A percentile compares a stretch with the other conserved stretches of the same genome.
These are phyloP conservation scores for Nepenthes gracilis DNA, from an alignment of 148 eudicot genomes.

Conservation along the genomic window DNA sequence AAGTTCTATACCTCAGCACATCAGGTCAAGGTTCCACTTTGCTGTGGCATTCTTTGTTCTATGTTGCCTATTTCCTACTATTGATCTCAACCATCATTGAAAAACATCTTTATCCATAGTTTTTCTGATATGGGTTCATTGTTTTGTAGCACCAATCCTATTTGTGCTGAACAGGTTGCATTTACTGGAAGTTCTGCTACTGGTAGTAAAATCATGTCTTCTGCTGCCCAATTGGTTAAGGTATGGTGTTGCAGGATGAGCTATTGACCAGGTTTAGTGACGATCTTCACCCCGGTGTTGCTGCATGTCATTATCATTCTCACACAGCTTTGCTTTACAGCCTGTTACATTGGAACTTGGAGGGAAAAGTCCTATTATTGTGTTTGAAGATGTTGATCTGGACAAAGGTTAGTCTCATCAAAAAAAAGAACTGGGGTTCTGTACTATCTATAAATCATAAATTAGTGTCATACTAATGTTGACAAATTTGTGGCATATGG, in stretches of 20 bases:
- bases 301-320: neutral
- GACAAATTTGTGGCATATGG: no score
- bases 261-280: neutral
- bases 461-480: neutral
- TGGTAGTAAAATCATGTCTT: conserved; percentile 88
- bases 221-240: conserved; percentile 86
- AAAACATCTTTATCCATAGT: no score
- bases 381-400: conserved; percentile 93
- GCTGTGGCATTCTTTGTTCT: no score
- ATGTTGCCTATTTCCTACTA: no score
- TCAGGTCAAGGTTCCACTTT: no score
- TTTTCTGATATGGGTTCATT: neutral
- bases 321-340: conserved; percentile 31
- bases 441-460: neutral
- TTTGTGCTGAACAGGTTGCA: conserved; percentile 53
- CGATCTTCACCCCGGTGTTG: neutral
- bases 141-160: neutral
- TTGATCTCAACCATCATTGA: no score
- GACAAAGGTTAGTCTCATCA: conserved; percentile 63
- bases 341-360: conserved; percentile 97
- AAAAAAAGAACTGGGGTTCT: neutral
- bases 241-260: conserved; percentile 18
- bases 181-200: conserved; percentile 94
- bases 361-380: conserved; percentile 94
- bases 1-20: no score